These are phyloP conservation scores for Botrytis elliptica DNA, from an alignment of 2,329 filamentous ascomycete genomes.

Conservation along the genomic window DNA sequence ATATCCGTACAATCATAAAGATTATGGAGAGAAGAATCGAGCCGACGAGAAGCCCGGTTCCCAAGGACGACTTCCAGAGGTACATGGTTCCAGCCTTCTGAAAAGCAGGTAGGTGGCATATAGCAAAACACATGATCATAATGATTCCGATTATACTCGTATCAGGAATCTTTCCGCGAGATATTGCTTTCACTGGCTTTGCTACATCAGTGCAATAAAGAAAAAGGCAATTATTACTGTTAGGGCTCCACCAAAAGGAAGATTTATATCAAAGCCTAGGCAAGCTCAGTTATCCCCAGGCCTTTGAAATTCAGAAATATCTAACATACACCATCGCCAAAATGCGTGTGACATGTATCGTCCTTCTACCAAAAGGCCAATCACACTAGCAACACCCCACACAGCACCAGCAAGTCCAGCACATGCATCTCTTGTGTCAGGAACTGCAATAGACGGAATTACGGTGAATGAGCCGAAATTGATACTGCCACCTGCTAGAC, in stretches of 20 bases:
- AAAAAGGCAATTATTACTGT: slow-evolving; percentile 40
- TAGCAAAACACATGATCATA: slow-evolving; percentile 35
- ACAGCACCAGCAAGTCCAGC: slow-evolving; percentile 28
- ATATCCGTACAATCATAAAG: slow-evolving; percentile 24
- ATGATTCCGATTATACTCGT: background rate
- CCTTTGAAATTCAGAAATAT: background rate
- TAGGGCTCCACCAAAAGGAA: slow-evolving; percentile 42
- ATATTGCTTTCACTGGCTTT: background rate
- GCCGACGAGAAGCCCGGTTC: slow-evolving; percentile 38
- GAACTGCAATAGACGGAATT: slow-evolving; percentile 47
- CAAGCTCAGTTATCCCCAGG: background rate
- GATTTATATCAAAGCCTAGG: slow-evolving; percentile 37
- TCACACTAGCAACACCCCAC: slow-evolving; percentile 26
- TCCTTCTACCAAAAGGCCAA: slow-evolving; percentile 36
- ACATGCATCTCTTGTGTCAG: background rate
- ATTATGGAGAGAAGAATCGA: slow-evolving; percentile 27
- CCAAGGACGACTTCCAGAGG: slow-evolving; percentile 33
- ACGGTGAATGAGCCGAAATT: slow-evolving; percentile 49
- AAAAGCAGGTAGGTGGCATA: slow-evolving; percentile 33
- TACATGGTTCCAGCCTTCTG: slow-evolving; percentile 31
- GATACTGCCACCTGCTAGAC: slow-evolving; percentile 48
- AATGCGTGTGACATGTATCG: slow-evolving; percentile 39
- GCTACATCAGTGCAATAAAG: slow-evolving; percentile 27
- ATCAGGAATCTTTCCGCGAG: background rate
- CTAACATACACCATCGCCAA: slow-evolving; percentile 30